Conservation (phyloP, 495 filamentous ascomycete genomes). For the Penicillium goetzii region DNA sequence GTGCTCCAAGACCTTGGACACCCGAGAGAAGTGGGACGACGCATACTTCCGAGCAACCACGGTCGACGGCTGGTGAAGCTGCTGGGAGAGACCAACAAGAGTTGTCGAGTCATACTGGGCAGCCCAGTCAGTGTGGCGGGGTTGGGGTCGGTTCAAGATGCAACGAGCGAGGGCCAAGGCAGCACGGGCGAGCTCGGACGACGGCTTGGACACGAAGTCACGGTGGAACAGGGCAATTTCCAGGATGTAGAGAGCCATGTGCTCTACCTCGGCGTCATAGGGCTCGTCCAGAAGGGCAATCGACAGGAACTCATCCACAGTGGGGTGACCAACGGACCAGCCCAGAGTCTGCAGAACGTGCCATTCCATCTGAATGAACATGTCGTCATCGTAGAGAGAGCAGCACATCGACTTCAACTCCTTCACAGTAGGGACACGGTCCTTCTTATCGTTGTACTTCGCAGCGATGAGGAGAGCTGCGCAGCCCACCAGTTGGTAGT, state of each 20-base stretch:
- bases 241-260: slow-evolving; percentile 90
- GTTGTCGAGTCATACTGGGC: slow-evolving; percentile 77
- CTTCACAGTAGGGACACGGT: slow-evolving; percentile 90
- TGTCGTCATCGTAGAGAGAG: slow-evolving; percentile 95
- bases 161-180: slow-evolving; percentile 84
- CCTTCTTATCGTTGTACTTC: slow-evolving; percentile 99
- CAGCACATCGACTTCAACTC: slow-evolving; percentile 99
- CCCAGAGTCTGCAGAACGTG: slow-evolving; percentile 97
- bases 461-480: slow-evolving; percentile 94
- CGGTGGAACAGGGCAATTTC: slow-evolving; percentile 95
- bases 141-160: slow-evolving; percentile 79
- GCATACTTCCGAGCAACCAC: slow-evolving; percentile 89
- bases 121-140: slow-evolving; percentile 77
- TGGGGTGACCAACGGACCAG: slow-evolving; percentile 95
- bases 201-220: slow-evolving; percentile 88
- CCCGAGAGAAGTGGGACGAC: slow-evolving; percentile 75
- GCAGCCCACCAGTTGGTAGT: slow-evolving; percentile 98
- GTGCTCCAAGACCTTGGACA: slow-evolving; percentile 77
- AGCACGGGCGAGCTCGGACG: slow-evolving; percentile 86
- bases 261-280: slow-evolving; percentile 83
- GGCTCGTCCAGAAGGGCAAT: slow-evolving; percentile 65
- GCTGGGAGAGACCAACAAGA: slow-evolving; percentile 79
- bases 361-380: slow-evolving; percentile 99
- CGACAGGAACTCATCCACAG: slow-evolving; percentile 89
- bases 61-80: slow-evolving; percentile 82